A percentile compares a stretch with the other conserved stretches of the same genome.
phyloP scores from a whole-genome alignment of 495 filamentous ascomycete genomes.

The Hypoxylon subgilvum region DNA sequence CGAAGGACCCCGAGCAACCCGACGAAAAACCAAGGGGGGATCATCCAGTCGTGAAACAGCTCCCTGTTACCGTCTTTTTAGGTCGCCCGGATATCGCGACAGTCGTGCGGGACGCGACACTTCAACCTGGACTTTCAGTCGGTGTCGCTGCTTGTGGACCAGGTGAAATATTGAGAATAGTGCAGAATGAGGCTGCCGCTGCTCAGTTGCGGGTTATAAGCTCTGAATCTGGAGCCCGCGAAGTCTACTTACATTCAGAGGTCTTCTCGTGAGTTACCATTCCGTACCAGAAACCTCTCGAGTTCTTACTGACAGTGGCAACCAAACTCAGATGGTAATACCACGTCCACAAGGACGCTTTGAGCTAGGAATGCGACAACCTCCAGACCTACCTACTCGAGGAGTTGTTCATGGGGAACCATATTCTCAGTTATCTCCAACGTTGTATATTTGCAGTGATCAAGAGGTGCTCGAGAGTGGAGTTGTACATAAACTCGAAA shows the following conservation, averaged over 20 bases:
- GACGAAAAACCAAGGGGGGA: conserved; percentile 7
- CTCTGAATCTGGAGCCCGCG: conserved; percentile 43
- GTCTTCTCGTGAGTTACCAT: conserved; percentile 53
- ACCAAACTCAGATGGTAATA: conserved; percentile 4
- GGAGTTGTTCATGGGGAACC: no score
- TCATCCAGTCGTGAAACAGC: background rate
- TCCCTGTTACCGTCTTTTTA: conserved; percentile 28
- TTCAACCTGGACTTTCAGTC: conserved; percentile 39
- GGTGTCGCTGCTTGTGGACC: conserved; percentile 60
- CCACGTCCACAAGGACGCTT: no score
- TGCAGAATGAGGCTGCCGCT: conserved; percentile 55
- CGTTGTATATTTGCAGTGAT: no score
- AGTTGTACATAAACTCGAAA: no score
- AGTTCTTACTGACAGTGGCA: background rate
- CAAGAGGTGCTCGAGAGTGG: no score
- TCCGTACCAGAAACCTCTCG: background rate
- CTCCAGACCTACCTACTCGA: no score
- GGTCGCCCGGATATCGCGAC: conserved; percentile 48
- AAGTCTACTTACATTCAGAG: conserved; percentile 61
- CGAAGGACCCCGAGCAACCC: conserved; percentile 15
- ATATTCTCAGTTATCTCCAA: no score
- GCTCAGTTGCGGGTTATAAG: conserved; percentile 51
- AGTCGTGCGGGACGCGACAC: conserved; percentile 39
- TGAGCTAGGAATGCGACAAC: no score
- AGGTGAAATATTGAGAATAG: conserved; percentile 56